A percentile compares a stretch with the other conserved stretches of the same genome.
Conservation (phyloP, 2,329 filamentous ascomycete genomes). For the Cryphonectria carpinicola region DNA sequence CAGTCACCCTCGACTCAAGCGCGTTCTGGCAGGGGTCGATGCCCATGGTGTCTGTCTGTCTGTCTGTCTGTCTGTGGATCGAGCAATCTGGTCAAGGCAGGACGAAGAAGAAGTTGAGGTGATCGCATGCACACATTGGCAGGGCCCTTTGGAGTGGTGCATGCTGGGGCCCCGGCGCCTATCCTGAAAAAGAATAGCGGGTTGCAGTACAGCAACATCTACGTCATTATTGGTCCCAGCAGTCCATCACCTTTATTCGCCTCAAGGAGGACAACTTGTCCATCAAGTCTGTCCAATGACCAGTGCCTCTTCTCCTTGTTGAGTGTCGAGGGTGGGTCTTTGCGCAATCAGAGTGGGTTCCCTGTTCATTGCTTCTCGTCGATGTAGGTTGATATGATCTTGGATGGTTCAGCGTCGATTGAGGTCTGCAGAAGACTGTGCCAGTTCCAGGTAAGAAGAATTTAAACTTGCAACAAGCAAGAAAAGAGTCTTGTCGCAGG, state of each 20-base stretch:
- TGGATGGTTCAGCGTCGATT: too few relatives aligned
- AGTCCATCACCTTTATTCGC: background rate
- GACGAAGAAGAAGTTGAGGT: background rate
- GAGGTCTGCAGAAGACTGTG: too few relatives aligned
- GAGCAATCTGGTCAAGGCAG: background rate
- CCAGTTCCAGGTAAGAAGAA: background rate
- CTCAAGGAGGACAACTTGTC: too few relatives aligned
- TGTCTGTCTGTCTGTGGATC: background rate
- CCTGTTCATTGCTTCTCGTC: too few relatives aligned
- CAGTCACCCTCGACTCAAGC: background rate
- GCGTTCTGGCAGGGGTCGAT: slow-evolving; percentile 18
- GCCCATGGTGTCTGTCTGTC: slow-evolving; percentile 6
- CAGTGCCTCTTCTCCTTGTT: too few relatives aligned
- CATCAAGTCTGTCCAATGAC: too few relatives aligned
- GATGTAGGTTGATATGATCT: too few relatives aligned
- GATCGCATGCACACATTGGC: background rate
- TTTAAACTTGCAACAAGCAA: background rate
- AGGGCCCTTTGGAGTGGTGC: background rate
- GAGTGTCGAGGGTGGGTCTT: too few relatives aligned
- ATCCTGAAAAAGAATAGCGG: background rate
- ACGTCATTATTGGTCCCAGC: background rate
- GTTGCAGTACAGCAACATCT: background rate
- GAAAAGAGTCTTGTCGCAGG: background rate
- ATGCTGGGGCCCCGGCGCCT: background rate
- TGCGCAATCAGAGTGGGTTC: too few relatives aligned